Evolutionary conservation across 1,284 basidiomycete genomes (phyloP).

Genomic region (Baeospora myosura): DNA sequence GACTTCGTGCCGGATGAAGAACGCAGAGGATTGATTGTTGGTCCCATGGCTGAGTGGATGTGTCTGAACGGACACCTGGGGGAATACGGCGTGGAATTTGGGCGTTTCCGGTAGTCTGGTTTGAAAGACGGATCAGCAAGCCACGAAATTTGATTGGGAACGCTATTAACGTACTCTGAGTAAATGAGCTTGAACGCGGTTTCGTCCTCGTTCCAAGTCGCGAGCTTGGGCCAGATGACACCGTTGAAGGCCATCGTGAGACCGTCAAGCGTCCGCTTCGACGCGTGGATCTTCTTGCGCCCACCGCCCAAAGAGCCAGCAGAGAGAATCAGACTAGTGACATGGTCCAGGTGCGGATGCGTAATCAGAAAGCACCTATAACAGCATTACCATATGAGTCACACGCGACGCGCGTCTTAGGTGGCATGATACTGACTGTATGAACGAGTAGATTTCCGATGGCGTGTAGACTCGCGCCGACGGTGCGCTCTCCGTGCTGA

Average conservation of each 20-base stretch:
- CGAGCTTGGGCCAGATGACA: slow-evolving; percentile 77
- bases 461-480: slow-evolving; percentile 53
- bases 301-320: slow-evolving; percentile 63
- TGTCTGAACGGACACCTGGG: slow-evolving; percentile 54
- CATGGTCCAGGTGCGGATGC: slow-evolving; percentile 80
- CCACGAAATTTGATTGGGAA: slow-evolving; percentile 5
- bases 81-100: slow-evolving; percentile 44
- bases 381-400: neutral
- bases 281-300: slow-evolving; percentile 59
- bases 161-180: slow-evolving; percentile 32
- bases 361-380: slow-evolving; percentile 66
- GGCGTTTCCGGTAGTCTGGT: slow-evolving; percentile 36
- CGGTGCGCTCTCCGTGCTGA: slow-evolving; percentile 30
- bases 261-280: slow-evolving; percentile 56
- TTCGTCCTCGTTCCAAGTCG: slow-evolving; percentile 61
- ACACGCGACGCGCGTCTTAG: neutral
- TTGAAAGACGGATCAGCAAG: slow-evolving; percentile 7
- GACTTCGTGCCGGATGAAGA: slow-evolving; percentile 57
- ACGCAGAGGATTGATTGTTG: slow-evolving; percentile 59
- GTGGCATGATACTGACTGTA: slow-evolving; percentile 33
- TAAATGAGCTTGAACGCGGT: slow-evolving; percentile 51
- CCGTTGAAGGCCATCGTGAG: slow-evolving; percentile 71
- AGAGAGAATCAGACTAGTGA: slow-evolving; percentile 66
- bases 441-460: slow-evolving; percentile 50
- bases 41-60: slow-evolving; percentile 69